A percentile compares a stretch with the other conserved stretches of the same genome.
phyloP scores from a whole-genome alignment of 768 basidiomycete species.

The Lentinus brumalis region DNA sequence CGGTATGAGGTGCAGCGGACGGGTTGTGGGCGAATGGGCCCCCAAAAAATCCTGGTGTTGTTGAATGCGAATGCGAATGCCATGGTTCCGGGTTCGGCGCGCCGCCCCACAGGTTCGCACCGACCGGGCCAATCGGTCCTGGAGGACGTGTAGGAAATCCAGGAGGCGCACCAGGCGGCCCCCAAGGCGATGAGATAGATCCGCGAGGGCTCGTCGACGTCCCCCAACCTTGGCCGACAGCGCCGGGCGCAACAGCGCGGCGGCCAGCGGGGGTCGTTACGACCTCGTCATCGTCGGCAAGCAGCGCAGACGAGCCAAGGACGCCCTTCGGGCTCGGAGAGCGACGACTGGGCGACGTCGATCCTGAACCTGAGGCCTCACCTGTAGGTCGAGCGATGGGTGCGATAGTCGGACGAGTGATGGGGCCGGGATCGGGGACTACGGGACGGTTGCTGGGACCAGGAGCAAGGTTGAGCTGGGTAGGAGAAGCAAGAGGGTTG shows the following conservation, averaged over 20 bases:
- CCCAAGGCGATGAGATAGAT: slow-evolving; percentile 49
- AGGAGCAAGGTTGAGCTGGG: slow-evolving; percentile 42
- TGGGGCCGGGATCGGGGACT: slow-evolving; percentile 56
- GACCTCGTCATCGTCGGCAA: slow-evolving; percentile 81
- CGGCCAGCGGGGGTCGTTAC: slow-evolving; percentile 54
- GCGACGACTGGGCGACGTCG: slow-evolving; percentile 56
- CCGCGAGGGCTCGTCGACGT: slow-evolving; percentile 48
- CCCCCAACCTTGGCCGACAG: slow-evolving; percentile 48
- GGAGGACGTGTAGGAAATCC: slow-evolving; percentile 29
- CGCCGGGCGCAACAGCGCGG: slow-evolving; percentile 34
- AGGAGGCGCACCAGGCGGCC: slow-evolving; percentile 34
- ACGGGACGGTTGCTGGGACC: slow-evolving; percentile 50
- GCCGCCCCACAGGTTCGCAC: slow-evolving; percentile 30
- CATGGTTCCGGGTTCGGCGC: slow-evolving; percentile 42
- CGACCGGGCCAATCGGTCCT: slow-evolving; percentile 17
- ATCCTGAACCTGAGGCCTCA: slow-evolving; percentile 54
- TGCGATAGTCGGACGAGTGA: slow-evolving; percentile 57
- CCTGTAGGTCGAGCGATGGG: slow-evolving; percentile 67
- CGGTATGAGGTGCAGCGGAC: slow-evolving; percentile 48
- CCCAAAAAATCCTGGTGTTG: slow-evolving; percentile 45
- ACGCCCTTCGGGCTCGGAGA: slow-evolving; percentile 64
- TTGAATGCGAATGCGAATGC: slow-evolving; percentile 38
- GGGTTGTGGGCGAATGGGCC: slow-evolving; percentile 52
- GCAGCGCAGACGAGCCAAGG: slow-evolving; percentile 76
- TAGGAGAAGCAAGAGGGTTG: slow-evolving; percentile 38